Evolutionary conservation across 106 monocot genomes (phyloP).

Genomic region (Cymbidium sinense): DNA sequence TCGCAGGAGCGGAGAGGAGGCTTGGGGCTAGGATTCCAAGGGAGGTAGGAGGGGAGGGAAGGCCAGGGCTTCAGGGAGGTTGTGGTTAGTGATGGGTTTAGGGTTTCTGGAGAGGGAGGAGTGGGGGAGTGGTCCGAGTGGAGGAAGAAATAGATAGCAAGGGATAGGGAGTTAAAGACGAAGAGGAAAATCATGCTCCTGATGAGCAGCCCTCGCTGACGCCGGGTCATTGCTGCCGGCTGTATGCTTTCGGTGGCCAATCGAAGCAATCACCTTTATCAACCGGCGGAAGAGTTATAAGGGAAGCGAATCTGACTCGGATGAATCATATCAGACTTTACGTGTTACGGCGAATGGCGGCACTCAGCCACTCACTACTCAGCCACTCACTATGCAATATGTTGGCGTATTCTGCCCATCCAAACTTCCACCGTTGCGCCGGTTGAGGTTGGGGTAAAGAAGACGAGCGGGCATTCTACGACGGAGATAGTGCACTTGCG

Average conservation of each 20-base stretch:
- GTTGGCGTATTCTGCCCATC: not conserved
- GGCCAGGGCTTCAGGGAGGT: slow-evolving; percentile 75
- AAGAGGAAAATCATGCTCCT: slow-evolving; percentile 49
- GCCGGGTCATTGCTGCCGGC: slow-evolving; percentile 19
- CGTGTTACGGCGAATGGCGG: no score
- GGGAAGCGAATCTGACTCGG: no score
- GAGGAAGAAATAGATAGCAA: slow-evolving; percentile 17
- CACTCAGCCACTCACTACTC: no score
- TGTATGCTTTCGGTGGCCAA: not conserved
- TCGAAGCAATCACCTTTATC: not conserved
- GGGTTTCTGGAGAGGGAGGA: not conserved
- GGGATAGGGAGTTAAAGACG: slow-evolving; percentile 7
- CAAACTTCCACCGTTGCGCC: not conserved
- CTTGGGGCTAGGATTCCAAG: slow-evolving; percentile 37
- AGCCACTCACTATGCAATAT: no score
- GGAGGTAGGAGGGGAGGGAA: slow-evolving; percentile 65
- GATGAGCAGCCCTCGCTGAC: slow-evolving; percentile 22
- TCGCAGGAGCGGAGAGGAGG: slow-evolving; percentile 66
- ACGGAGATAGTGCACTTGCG: not conserved
- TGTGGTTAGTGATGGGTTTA: slow-evolving; percentile 9
- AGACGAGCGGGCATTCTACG: not conserved
- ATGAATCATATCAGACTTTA: not conserved
- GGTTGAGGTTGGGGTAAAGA: not conserved
- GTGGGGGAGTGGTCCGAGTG: slow-evolving; percentile 25
- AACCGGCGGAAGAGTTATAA: not conserved